phyloP scores from a whole-genome alignment of 331 rosid species.

The Malus hybrid region DNA sequence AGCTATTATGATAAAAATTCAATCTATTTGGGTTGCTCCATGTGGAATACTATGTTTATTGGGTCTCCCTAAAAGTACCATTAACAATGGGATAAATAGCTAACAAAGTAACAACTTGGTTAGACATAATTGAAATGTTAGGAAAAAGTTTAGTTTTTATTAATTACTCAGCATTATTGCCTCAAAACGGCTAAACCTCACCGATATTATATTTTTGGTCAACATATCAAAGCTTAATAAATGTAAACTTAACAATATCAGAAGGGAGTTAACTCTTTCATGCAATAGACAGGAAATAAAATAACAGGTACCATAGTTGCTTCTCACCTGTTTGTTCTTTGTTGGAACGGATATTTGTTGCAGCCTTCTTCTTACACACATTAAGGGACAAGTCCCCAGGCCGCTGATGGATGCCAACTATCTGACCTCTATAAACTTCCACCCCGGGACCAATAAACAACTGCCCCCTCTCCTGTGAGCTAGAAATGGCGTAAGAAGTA shows the following conservation, averaged over 20 bases:
- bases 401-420: conserved; percentile 94
- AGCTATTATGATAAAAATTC: not conserved
- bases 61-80: not conserved
- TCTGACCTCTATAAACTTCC: conserved; percentile 88
- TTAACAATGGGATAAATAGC: not conserved
- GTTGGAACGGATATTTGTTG: conserved; percentile 91
- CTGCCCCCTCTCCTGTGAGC: conserved; percentile 95
- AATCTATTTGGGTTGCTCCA: not conserved
- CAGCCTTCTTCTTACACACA: conserved; percentile 97
- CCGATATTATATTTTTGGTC: not conserved
- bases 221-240: not conserved
- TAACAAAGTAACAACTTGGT: not conserved
- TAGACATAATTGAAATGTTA: not conserved
- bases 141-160: not conserved
- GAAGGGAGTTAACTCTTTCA: not conserved
- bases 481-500: conserved; percentile 77
- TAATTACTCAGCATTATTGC: not conserved
- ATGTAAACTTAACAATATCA: not conserved
- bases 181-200: not conserved
- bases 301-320: not conserved
- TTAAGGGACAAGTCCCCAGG: conserved; percentile 87
- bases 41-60: not conserved
- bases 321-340: conserved; percentile 83
- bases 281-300: not conserved
- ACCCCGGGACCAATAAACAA: conserved; percentile 79